Evolutionary conservation across 352 stramenopile species (phyloP).

Genomic region (Phytopythium helicoides): DNA sequence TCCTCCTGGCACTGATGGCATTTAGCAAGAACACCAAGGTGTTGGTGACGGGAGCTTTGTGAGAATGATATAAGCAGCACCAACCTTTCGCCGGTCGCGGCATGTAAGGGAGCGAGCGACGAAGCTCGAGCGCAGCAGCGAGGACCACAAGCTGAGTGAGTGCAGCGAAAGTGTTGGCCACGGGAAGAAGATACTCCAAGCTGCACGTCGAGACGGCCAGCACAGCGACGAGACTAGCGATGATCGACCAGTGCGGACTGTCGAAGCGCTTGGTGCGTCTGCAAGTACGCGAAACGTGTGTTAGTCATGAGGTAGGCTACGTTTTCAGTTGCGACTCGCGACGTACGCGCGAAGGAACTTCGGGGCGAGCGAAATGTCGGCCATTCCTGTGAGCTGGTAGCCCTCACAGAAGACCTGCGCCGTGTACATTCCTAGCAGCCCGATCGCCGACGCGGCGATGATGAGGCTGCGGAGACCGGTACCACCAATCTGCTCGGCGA

Average conservation of each 20-base stretch:
- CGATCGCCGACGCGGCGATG: constrained; percentile 66
- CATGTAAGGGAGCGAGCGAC: constrained; percentile 54
- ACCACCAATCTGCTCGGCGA: constrained; percentile 70
- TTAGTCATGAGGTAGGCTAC: background rate
- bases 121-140: constrained; percentile 81
- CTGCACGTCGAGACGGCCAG: constrained; percentile 22
- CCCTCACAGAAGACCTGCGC: constrained; percentile 85
- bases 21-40: background rate
- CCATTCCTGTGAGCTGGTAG: constrained; percentile 67
- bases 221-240: constrained; percentile 20
- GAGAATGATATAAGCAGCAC: background rate
- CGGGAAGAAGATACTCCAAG: constrained; percentile 52
- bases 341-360: constrained; percentile 39
- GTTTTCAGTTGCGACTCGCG: background rate
- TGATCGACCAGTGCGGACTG: constrained; percentile 25
- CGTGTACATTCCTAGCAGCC: constrained; percentile 84
- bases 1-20: constrained; percentile 15
- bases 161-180: constrained; percentile 84
- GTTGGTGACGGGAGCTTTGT: background rate
- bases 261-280: constrained; percentile 29
- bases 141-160: constrained; percentile 78
- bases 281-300: constrained; percentile 8
- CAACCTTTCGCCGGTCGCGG: constrained; percentile 41
- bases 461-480: constrained; percentile 76
- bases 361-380: constrained; percentile 72